Evolutionary conservation across 2,329 filamentous ascomycete genomes (phyloP).

Genomic region (Grosmannia serpens): DNA sequence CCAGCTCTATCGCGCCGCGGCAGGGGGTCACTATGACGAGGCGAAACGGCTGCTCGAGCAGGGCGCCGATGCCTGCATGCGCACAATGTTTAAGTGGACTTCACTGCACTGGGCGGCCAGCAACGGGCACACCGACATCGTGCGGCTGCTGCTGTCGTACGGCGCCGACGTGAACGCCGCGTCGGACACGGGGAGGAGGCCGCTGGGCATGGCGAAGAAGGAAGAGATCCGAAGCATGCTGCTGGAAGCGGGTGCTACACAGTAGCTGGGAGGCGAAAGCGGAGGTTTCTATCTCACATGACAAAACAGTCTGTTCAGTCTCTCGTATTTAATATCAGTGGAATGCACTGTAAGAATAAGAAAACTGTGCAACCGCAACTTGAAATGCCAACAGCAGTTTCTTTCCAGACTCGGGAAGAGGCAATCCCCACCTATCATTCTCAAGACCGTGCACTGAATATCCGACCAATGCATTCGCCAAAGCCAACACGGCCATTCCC

Average conservation of each 20-base stretch:
- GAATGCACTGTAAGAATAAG: too few relatives aligned
- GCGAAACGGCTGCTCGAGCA: neutral
- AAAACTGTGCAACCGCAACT: too few relatives aligned
- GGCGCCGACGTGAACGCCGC: neutral
- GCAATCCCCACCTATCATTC: too few relatives aligned
- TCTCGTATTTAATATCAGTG: too few relatives aligned
- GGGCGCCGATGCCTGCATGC: neutral
- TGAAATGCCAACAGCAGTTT: too few relatives aligned
- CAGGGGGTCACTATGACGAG: neutral
- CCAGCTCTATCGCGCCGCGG: neutral
- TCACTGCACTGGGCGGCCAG: neutral
- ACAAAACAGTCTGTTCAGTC: too few relatives aligned
- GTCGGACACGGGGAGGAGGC: neutral
- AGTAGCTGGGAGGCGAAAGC: neutral
- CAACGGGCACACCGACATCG: neutral
- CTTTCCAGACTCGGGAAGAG: too few relatives aligned
- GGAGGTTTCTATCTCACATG: too few relatives aligned
- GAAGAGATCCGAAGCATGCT: neutral
- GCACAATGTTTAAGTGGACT: neutral
- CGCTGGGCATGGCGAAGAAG: neutral
- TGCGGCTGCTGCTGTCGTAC: neutral
- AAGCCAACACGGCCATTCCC: constrained; percentile 28
- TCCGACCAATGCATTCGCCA: constrained; percentile 23
- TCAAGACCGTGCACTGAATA: neutral
- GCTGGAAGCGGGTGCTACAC: neutral